These are phyloP conservation scores for Coemansia sp. DNA, from an alignment of 192 early-diverging fungal genomes.

Conservation along the genomic window DNA sequence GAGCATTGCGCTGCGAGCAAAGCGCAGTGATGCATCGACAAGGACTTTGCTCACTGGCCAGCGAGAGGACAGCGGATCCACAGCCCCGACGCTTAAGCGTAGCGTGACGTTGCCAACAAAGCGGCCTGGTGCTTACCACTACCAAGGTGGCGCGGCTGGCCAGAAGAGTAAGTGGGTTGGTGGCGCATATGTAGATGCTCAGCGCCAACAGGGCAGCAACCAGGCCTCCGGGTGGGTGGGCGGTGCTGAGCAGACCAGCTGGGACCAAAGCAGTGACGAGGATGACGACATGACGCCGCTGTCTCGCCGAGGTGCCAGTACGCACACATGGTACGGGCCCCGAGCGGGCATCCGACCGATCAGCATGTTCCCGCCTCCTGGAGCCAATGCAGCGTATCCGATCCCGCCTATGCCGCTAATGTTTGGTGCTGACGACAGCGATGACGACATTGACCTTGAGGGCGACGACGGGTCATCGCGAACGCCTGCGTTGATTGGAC, in stretches of 20 bases:
- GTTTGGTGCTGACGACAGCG: conserved; percentile 59
- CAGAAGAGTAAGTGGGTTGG: conserved; percentile 44
- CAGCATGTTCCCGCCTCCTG: conserved; percentile 45
- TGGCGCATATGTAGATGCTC: conserved; percentile 22
- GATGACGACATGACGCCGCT: conserved; percentile 19
- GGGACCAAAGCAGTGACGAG: conserved; percentile 48
- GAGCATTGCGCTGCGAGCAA: conserved; percentile 28
- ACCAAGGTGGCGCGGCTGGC: conserved; percentile 6
- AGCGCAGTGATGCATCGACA: conserved; percentile 36
- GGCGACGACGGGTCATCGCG: conserved; percentile 62
- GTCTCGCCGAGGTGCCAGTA: conserved; percentile 26
- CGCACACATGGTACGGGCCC: conserved; percentile 52
- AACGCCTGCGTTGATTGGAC: conserved; percentile 35
- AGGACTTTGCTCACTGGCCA: conserved; percentile 26
- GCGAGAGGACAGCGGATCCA: conserved; percentile 29
- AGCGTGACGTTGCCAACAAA: conserved; percentile 49
- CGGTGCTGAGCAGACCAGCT: conserved; percentile 30
- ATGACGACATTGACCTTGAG: conserved; percentile 66
- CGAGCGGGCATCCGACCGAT: conserved; percentile 36
- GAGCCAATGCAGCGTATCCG: conserved; percentile 19
- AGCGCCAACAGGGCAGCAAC: conserved; percentile 8
- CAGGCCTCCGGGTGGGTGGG: conserved; percentile 35
- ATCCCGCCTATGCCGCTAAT: conserved; percentile 51
- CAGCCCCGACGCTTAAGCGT: conserved; percentile 32
- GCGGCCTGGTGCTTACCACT: conserved; percentile 15